These are phyloP conservation scores for Bacterosira constricta DNA, from an alignment of 108 stramenopile genomes.

Conservation along the genomic window DNA sequence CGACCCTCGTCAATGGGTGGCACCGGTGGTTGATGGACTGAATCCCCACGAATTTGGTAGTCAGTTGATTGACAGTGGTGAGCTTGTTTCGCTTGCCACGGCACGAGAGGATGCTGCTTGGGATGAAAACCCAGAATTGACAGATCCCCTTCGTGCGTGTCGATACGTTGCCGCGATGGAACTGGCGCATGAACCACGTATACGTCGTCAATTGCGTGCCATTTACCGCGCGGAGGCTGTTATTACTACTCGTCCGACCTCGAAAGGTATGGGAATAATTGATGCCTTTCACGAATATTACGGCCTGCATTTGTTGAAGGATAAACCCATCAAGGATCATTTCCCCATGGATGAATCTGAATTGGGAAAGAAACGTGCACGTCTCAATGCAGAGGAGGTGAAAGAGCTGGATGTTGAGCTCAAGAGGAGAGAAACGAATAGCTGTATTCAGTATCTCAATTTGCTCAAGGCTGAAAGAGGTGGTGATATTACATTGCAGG, in stretches of 20 bases:
- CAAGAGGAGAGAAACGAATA: conserved; percentile 61
- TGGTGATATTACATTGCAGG: conserved; percentile 64
- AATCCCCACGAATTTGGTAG: conserved; percentile 70
- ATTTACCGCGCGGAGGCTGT: conserved; percentile 73
- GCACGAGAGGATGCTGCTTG: conserved; percentile 49
- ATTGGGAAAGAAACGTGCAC: conserved; percentile 44
- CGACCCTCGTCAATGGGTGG: conserved; percentile 73
- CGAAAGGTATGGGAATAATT: conserved; percentile 74
- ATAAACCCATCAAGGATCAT: conserved; percentile 83
- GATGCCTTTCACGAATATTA: conserved; percentile 89
- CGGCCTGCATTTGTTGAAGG: conserved; percentile 80
- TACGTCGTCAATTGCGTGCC: conserved; percentile 67
- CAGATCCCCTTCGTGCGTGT: conserved; percentile 78
- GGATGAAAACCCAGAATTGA: conserved; percentile 52
- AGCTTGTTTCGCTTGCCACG: conserved; percentile 72
- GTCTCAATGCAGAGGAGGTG: conserved; percentile 61
- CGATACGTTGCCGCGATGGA: conserved; percentile 91
- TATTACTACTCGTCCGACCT: conserved; percentile 82
- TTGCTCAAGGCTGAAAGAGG: conserved; percentile 83
- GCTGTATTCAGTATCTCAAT: conserved; percentile 82
- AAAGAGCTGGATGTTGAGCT: conserved; percentile 70
- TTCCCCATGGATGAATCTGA: conserved; percentile 74
- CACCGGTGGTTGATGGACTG: conserved; percentile 57
- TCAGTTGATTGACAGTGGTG: conserved; percentile 83
- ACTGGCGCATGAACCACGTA: conserved; percentile 83